These are phyloP conservation scores for Candida caryicola DNA, from an alignment of 805 yeast genomes.

Conservation along the genomic window DNA sequence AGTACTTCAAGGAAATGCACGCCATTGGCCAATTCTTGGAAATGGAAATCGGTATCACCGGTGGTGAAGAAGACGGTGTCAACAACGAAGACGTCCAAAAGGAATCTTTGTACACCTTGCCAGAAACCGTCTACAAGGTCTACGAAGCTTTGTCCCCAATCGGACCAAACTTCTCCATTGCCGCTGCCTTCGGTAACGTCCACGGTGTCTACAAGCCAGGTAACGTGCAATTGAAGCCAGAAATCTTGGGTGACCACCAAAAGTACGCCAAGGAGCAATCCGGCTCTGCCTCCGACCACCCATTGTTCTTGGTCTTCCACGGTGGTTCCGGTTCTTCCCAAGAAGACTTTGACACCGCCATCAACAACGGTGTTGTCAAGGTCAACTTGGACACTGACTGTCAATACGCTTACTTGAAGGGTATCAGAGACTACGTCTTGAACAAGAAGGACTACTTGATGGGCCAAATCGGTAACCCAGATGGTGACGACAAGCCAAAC, in stretches of 20 bases:
- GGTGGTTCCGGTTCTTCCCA: conserved; percentile 99
- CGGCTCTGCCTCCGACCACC: conserved; percentile 53
- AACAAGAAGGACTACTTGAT: conserved; percentile 92
- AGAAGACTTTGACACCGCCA: conserved; percentile 87
- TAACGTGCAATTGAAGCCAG: conserved; percentile 90
- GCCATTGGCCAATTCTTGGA: conserved; percentile 96
- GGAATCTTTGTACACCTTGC: conserved; percentile 86
- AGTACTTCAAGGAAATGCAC: conserved; percentile 92
- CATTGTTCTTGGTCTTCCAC: conserved; percentile 98
- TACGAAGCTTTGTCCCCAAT: conserved; percentile 86
- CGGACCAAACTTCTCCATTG: conserved; percentile 97
- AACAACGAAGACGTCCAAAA: conserved; percentile 92
- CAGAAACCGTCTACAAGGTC: conserved; percentile 92
- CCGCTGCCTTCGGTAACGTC: conserved; percentile 99
- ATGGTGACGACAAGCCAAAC: conserved; percentile 98
- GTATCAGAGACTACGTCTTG: conserved; percentile 97
- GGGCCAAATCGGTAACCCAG: conserved; percentile 97
- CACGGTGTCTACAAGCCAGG: conserved; percentile 99
- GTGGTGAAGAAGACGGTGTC: conserved; percentile 99
- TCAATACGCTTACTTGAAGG: conserved; percentile 94
- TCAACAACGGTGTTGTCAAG: conserved; percentile 93
- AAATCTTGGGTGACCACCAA: conserved; percentile 94
- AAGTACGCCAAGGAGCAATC: conserved; percentile 71
- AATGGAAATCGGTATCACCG: conserved; percentile 99
- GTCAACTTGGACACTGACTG: conserved; percentile 99